A percentile compares a stretch with the other conserved stretches of the same genome.
These are phyloP conservation scores for Aquanectria penicillioides DNA, from an alignment of 2,329 filamentous ascomycete genomes.

Conservation along the genomic window DNA sequence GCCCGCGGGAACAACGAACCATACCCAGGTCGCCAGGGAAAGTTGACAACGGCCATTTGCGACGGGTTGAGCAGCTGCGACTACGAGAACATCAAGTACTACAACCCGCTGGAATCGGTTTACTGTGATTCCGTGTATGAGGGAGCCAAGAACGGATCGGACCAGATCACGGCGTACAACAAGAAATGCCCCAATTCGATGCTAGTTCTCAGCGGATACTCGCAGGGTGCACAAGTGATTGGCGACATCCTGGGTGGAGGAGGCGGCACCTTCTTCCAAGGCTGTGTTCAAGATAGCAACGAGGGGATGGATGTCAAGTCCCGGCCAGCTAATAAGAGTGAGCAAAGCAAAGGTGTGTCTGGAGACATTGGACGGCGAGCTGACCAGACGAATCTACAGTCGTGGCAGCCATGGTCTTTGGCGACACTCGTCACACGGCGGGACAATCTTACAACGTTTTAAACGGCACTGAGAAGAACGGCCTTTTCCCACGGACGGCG, in stretches of 20 bases:
- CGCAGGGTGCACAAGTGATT: conserved; percentile 52
- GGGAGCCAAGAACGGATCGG: conserved; percentile 47
- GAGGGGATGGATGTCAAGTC: conserved; percentile 40
- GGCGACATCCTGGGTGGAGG: conserved; percentile 49
- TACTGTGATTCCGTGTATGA: conserved; percentile 51
- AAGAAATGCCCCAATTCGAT: conserved; percentile 51
- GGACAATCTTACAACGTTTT: conserved; percentile 47
- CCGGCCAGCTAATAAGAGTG: conserved; percentile 47
- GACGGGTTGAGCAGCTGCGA: conserved; percentile 41
- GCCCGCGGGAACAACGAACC: conserved; percentile 44
- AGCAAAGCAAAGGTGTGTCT: conserved; percentile 21
- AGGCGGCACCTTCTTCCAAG: conserved; percentile 44
- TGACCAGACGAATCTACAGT: conserved; percentile 28
- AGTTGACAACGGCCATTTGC: conserved; percentile 42
- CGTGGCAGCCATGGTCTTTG: conserved; percentile 47
- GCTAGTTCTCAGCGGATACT: conserved; percentile 54
- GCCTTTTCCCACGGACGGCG: conserved; percentile 44
- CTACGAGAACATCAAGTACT: conserved; percentile 47
- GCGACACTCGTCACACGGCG: conserved; percentile 48
- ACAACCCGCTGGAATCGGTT: conserved; percentile 41
- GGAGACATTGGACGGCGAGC: neutral
- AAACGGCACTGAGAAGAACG: conserved; percentile 36
- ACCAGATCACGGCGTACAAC: conserved; percentile 52
- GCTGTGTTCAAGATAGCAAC: conserved; percentile 39
- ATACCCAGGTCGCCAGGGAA: conserved; percentile 43